A percentile compares a stretch with the other conserved stretches of the same genome.
phyloP scores from a whole-genome alignment of 78 protist genomes.

The Trichosphaerium sp. region DNA sequence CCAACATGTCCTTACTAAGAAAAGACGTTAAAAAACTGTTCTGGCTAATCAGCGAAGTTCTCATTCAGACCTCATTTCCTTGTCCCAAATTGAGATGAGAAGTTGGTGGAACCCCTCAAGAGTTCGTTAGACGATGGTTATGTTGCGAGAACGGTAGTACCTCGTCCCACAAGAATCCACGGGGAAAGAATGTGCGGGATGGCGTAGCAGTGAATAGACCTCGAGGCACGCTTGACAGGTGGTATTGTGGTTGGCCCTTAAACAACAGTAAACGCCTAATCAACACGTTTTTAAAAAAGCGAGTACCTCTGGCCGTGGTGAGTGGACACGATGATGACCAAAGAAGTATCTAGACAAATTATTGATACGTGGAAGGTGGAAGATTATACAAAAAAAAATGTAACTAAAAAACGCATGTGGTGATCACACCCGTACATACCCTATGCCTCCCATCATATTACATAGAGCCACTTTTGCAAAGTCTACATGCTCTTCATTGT shows the following conservation, averaged over 20 bases:
- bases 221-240: neutral
- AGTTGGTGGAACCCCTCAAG: constrained; percentile 93
- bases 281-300: neutral
- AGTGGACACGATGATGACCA: constrained; percentile 19
- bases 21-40: too few relatives aligned
- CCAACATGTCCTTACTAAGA: constrained; percentile 33
- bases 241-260: neutral
- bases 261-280: neutral
- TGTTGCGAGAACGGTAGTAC: too few relatives aligned
- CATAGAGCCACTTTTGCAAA: constrained; percentile 27
- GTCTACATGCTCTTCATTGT: neutral
- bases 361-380: too few relatives aligned
- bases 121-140: too few relatives aligned
- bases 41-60: neutral
- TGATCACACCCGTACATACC: constrained; percentile 28
- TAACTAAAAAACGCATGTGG: neutral
- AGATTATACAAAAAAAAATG: constrained; percentile 9
- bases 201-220: constrained; percentile 70
- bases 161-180: constrained; percentile 98
- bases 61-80: neutral
- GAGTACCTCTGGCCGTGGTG: neutral
- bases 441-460: constrained; percentile 68
- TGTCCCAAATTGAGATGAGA: constrained; percentile 42
- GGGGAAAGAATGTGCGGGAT: constrained; percentile 80
- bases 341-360: neutral